phyloP scores from a whole-genome alignment of 768 basidiomycete species.

The Termitomyces sp. region DNA sequence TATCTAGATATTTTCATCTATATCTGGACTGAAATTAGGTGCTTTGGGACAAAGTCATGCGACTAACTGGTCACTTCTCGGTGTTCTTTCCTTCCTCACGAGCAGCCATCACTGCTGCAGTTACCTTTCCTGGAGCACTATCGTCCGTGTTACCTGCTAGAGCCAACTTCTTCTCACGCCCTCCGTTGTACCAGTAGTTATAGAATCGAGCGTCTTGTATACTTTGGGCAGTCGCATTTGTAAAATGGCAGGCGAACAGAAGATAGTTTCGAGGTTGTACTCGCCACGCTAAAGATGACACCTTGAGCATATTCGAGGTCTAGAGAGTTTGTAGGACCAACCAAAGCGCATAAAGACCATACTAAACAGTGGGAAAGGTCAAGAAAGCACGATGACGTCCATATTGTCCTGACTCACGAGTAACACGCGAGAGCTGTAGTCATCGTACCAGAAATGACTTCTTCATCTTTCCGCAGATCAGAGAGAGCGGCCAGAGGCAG shows the following conservation, averaged over 20 bases:
- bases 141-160: conserved; percentile 20
- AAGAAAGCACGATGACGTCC: conserved; percentile 3
- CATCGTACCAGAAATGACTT: conserved; percentile 96
- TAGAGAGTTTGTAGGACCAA: conserved; percentile 26
- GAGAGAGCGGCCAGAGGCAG: conserved; percentile 90
- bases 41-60: not conserved
- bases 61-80: conserved; percentile 15
- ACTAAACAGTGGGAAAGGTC: conserved; percentile 21
- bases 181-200: conserved; percentile 89
- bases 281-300: conserved; percentile 65
- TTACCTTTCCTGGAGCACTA: conserved; percentile 36
- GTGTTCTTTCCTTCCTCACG: conserved; percentile 35
- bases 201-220: conserved; percentile 81
- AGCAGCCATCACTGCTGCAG: conserved; percentile 44
- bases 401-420: conserved; percentile 66
- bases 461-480: conserved; percentile 91
- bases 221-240: conserved; percentile 84
- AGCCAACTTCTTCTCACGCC: conserved; percentile 67
- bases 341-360: conserved; percentile 96
- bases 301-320: not conserved
- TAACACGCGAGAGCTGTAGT: conserved; percentile 85
- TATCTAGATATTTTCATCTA: conserved; percentile 10
- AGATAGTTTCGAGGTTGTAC: conserved; percentile 96
- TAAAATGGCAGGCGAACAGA: conserved; percentile 89
- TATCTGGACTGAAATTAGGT: conserved; percentile 6